phyloP scores from a whole-genome alignment of 495 filamentous ascomycete genomes.

The Daldinia childiae region DNA sequence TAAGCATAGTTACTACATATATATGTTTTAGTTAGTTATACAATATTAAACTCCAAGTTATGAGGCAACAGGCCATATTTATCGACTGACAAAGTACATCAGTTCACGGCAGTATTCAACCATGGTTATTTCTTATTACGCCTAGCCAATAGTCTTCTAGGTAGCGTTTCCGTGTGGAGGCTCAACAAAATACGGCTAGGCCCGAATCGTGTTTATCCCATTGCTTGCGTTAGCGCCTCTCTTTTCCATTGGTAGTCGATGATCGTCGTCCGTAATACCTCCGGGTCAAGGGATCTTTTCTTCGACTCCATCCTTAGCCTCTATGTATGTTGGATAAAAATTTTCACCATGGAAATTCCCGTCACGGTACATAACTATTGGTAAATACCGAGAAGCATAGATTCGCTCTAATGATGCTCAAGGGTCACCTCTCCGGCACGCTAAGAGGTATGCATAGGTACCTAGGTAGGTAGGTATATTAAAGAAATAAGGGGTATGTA shows the following conservation, averaged over 20 bases:
- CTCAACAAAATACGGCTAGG: conserved; percentile 40
- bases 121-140: conserved; percentile 8
- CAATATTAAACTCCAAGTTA: background rate
- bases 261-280: conserved; percentile 24
- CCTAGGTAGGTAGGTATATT: background rate
- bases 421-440: too few relatives aligned
- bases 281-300: conserved; percentile 26
- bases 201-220: conserved; percentile 34
- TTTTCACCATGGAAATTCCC: conserved; percentile 11
- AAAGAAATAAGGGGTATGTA: conserved; percentile 22
- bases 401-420: background rate
- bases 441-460: conserved; percentile 13
- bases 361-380: background rate
- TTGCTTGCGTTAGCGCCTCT: conserved; percentile 41
- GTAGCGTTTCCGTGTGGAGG: conserved; percentile 31
- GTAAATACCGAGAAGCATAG: conserved; percentile 8
- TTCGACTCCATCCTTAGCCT: conserved; percentile 5
- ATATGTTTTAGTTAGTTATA: too few relatives aligned
- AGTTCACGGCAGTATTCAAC: conserved; percentile 29
- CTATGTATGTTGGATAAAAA: background rate
- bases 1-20: conserved; percentile 5
- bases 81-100: background rate
- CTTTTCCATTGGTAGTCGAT: conserved; percentile 27
- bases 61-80: background rate
- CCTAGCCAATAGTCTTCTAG: conserved; percentile 20